Conservation (phyloP, 768 basidiomycete species). For the Mycena epipterygia region DNA sequence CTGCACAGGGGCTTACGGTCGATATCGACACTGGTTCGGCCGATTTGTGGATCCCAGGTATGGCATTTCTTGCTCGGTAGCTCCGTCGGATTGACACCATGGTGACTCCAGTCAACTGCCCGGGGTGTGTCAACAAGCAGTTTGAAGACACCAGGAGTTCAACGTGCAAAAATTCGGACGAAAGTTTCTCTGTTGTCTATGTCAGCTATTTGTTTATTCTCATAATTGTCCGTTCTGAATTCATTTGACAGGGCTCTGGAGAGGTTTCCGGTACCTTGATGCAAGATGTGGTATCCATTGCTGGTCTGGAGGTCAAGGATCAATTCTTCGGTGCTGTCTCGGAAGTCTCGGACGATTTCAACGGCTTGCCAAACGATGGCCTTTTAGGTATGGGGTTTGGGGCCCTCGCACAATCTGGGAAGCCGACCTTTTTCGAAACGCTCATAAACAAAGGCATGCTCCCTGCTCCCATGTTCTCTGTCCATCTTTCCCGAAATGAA, state of each 20-base stretch:
- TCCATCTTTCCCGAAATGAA: constrained; percentile 64
- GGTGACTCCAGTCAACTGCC: constrained; percentile 44
- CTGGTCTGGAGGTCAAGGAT: constrained; percentile 54
- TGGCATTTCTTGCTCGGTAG: not conserved
- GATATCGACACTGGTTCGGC: constrained; percentile 79
- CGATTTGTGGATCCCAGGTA: constrained; percentile 70
- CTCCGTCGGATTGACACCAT: not conserved
- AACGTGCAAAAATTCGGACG: constrained; percentile 52
- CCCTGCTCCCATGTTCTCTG: constrained; percentile 64
- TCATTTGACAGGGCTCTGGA: constrained; percentile 62
- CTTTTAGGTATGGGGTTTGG: constrained; percentile 75
- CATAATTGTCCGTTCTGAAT: not conserved
- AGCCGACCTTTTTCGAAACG: constrained; percentile 76
- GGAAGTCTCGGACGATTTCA: constrained; percentile 64
- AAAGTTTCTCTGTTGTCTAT: constrained; percentile 58
- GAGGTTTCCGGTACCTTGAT: constrained; percentile 63
- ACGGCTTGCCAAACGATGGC: constrained; percentile 65
- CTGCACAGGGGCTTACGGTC: constrained; percentile 63
- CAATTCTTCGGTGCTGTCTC: constrained; percentile 72
- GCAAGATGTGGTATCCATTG: constrained; percentile 65
- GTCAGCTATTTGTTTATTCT: constrained; percentile 44
- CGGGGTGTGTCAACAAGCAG: constrained; percentile 51
- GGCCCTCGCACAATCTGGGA: constrained; percentile 59
- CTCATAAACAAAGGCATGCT: constrained; percentile 60
- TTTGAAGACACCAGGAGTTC: constrained; percentile 56